Base-by-base conservation (phyloP, 768 basidiomycete species). In the Leccinum sublutescens region DNA sequence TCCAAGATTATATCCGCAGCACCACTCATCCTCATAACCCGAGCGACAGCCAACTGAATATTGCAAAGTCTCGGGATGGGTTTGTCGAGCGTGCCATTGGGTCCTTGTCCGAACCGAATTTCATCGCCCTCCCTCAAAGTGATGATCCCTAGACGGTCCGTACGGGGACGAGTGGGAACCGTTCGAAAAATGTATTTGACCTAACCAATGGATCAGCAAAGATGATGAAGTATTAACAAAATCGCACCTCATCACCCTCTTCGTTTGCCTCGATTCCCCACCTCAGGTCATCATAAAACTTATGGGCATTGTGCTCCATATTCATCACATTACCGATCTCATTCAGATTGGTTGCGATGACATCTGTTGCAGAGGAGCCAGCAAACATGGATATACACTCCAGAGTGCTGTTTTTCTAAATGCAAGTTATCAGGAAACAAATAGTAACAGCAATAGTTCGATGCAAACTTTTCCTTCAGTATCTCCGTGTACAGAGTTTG, bases 21-120 rank as follows among this genome's bases (percentile, higher is more conserved):
- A 50, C 54, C 58, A 50, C 58, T 59, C 58, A 59, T 56, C 58
- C 4, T 59, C 40, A 51, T 9, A 51, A 45, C 56, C 15, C 31
- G 55, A 59, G 55, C 58, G 31, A 51, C 12, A 58, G 58, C 58
- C 38, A 58, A 17, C 38, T 19, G 55, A 34, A 59, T 23, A 36
- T 57, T 59, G 8, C 49, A 59, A 15, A 57, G 23, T 2, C 1
- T 50, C 15, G 55, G 45, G 19, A 11, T 43, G n/a, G 56, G 56
- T 12, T 36, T 36, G 49, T 45, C 0, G 6, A 59, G 55, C n/a
- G 47, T 31, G 40, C 56, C 56, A 11, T 58, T 34, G 6, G 50
- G 23, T 36, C 59, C 56, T 47, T 23, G 14, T 52, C 56, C 59
- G 5, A 60, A 52, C 6, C 5, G 33, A 21, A 60, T 60, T 38